Conservation (phyloP, 345 rosid genomes). For the Moricandia arvensis region DNA sequence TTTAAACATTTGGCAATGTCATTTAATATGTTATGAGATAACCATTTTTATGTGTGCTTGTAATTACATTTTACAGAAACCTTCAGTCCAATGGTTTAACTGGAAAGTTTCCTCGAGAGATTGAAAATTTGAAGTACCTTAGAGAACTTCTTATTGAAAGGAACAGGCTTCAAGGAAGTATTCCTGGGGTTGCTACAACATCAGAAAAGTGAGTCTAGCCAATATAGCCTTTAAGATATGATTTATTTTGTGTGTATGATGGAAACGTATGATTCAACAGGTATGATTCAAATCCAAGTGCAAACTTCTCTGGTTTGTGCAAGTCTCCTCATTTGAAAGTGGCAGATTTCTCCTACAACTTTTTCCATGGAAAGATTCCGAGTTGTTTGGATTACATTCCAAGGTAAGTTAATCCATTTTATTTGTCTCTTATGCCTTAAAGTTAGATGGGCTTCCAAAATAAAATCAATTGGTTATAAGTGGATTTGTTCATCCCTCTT, state of each 20-base stretch:
- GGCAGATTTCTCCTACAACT: slow-evolving; percentile 87
- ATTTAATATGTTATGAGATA: background rate
- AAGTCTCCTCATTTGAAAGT: slow-evolving; percentile 57
- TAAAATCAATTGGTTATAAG: too few relatives aligned
- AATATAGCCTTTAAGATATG: background rate
- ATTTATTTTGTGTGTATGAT: background rate
- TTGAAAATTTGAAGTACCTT: slow-evolving; percentile 72
- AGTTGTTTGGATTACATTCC: slow-evolving; percentile 79
- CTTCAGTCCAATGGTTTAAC: slow-evolving; percentile 91
- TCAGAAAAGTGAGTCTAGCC: slow-evolving; percentile 18
- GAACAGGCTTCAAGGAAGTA: slow-evolving; percentile 78
- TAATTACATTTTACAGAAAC: slow-evolving; percentile 50
- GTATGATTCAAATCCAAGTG: slow-evolving; percentile 42
- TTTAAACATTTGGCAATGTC: too few relatives aligned
- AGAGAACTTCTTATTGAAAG: slow-evolving; percentile 73
- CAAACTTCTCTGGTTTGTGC: slow-evolving; percentile 69
- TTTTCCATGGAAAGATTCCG: slow-evolving; percentile 74
- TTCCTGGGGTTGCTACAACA: slow-evolving; percentile 48
- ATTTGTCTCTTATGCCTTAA: too few relatives aligned
- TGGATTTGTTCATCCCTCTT: too few relatives aligned
- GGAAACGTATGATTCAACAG: slow-evolving; percentile 30
- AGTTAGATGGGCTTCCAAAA: too few relatives aligned
- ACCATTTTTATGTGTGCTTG: background rate
- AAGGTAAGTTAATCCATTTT: slow-evolving; percentile 43
- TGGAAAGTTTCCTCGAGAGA: slow-evolving; percentile 72